Percentiles rank a stretch among this genome's conserved stretches.
phyloP scores from a whole-genome alignment of 176 grass and related monocot species.

The Ensete glaucum region DNA sequence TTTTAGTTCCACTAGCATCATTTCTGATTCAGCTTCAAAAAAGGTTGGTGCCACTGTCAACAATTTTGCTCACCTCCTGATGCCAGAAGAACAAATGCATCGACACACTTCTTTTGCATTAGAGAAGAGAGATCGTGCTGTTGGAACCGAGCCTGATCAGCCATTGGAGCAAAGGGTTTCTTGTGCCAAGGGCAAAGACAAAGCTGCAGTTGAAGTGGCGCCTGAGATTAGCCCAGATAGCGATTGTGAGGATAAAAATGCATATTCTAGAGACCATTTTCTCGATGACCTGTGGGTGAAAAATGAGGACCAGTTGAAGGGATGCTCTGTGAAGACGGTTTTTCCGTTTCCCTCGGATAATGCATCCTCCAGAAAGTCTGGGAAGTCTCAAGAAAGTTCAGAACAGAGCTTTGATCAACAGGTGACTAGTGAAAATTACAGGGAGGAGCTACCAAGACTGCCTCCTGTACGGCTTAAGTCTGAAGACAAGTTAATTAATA shows the following conservation, averaged over 20 bases:
- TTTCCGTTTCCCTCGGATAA: conserved; percentile 55
- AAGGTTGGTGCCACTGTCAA: conserved; percentile 30
- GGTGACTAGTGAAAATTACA: conserved; percentile 44
- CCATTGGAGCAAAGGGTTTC: conserved; percentile 33
- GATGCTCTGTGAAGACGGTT: conserved; percentile 64
- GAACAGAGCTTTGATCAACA: conserved; percentile 51
- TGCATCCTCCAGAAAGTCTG: conserved; percentile 49
- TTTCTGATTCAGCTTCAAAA: background rate
- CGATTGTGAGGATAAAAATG: conserved; percentile 19
- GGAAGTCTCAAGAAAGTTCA: conserved; percentile 31
- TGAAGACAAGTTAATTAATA: conserved; percentile 82
- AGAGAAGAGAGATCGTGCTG: conserved; percentile 50
- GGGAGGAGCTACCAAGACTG: conserved; percentile 66
- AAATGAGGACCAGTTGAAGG: conserved; percentile 59
- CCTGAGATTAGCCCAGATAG: conserved; percentile 25
- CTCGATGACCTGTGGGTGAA: conserved; percentile 29
- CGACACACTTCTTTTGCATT: conserved; percentile 9
- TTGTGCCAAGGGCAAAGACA: conserved; percentile 55
- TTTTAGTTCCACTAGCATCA: conserved; percentile 43
- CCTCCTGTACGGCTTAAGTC: conserved; percentile 86
- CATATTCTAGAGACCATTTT: conserved; percentile 10
- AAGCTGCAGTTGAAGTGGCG: conserved; percentile 35
- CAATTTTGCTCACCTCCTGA: conserved; percentile 55
- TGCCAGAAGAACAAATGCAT: conserved; percentile 59
- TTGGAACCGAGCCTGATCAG: conserved; percentile 35